phyloP scores from a whole-genome alignment of 129 eudicot species.

The Chrysanthemum makinoi region DNA sequence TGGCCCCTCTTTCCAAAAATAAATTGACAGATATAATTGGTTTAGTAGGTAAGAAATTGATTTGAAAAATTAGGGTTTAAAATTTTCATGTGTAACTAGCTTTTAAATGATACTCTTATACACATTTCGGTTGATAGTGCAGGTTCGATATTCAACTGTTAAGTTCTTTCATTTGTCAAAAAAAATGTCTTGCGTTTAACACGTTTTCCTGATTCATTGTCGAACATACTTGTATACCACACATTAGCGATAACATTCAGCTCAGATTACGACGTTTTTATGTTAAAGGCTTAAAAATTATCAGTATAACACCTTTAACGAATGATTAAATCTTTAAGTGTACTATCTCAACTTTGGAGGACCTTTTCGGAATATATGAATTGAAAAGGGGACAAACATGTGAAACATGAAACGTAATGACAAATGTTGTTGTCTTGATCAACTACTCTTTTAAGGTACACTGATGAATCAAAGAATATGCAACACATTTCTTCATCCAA shows the following conservation, averaged over 20 bases:
- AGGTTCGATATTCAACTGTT: too few species aligned
- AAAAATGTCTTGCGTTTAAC: too few species aligned
- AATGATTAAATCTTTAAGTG: background rate
- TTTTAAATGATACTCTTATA: background rate
- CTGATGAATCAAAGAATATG: background rate
- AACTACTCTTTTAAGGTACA: conserved; percentile 21
- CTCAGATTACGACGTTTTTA: background rate
- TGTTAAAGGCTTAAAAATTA: background rate
- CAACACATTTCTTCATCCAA: conserved; percentile 20
- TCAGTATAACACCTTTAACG: background rate
- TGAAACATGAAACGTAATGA: conserved; percentile 3
- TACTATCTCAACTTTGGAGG: background rate
- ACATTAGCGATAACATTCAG: too few species aligned
- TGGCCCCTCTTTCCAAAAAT: background rate
- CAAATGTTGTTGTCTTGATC: conserved; percentile 25
- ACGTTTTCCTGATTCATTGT: too few species aligned
- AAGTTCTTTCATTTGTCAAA: too few species aligned
- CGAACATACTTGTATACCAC: too few species aligned
- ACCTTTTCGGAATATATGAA: conserved; percentile 8
- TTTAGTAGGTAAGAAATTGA: background rate
- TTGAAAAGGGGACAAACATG: background rate
- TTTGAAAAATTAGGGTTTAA: background rate
- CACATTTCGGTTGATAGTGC: too few species aligned
- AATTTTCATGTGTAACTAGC: too few species aligned
- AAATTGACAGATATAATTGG: background rate